Evolutionary conservation across 768 basidiomycete species (phyloP), one percentile per base, ranked within the genome.

Genomic region (Kwoniella sp.): DNA sequence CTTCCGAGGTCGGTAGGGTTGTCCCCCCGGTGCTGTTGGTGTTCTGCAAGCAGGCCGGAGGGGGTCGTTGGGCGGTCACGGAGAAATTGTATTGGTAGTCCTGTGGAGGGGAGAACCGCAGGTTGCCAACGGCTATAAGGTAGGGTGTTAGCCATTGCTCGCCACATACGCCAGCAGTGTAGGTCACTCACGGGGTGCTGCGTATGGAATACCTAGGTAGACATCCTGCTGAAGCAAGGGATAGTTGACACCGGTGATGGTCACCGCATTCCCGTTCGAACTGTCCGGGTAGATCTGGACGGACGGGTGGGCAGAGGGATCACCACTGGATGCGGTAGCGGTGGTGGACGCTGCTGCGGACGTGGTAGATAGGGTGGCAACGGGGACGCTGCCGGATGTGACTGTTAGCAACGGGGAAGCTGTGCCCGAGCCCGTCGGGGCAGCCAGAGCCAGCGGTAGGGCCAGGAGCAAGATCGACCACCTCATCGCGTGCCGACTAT

Each of bases 1-100:
- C 77, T 58, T 82, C 81, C 2, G 76, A 77, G 23, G 50, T 27
- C 14, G n/a, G 29, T 10, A 19, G 10, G 28, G 40, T 28, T 4
- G 34, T 14, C n/a, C 43, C 36, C n/a, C n/a, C n/a, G n/a, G n/a
- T n/a, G n/a, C n/a, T n/a, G 2, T 27, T 41, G 32, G 62, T 52
- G 25, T 46, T 32, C 46, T 73, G 72, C 14, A 63, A 57, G 50
- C 72, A 73, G 12, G 68, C 66, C 1, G 60, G 62, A 11, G 63
- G 55, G 6, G 53, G 60, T 7, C 56, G 48, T 33, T 60, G 54
- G 5, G 40, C 47, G 1, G 66, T 63, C 1, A 69, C 70, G 22
- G 54, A 47, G 50, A 66, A 50, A 39, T 70, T 70, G 46, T 56
- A 65, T 1, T 32, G 42, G 20, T 56, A 38, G 3, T 25, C 23